phyloP scores from a whole-genome alignment of 1,284 basidiomycete genomes.

The Violaceomyces palustris region DNA sequence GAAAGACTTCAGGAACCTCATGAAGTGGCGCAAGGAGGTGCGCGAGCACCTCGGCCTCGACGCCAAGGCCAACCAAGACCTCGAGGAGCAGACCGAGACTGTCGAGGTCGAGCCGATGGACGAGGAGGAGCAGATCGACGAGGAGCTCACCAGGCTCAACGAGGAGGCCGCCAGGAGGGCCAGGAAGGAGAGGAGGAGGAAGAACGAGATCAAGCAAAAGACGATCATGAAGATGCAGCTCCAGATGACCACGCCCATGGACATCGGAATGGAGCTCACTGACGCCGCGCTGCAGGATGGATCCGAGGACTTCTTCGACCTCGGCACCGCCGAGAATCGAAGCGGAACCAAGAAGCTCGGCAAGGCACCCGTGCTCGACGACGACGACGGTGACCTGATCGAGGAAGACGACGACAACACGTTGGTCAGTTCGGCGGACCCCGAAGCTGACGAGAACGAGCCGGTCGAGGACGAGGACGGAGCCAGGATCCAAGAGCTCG shows the following conservation, averaged over 20 bases:
- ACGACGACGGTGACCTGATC: slow-evolving; percentile 56
- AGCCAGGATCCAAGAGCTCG: slow-evolving; percentile 60
- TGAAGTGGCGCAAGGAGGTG: slow-evolving; percentile 73
- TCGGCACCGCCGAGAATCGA: slow-evolving; percentile 27
- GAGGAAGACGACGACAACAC: slow-evolving; percentile 55
- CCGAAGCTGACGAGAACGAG: slow-evolving; percentile 59
- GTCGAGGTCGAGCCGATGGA: slow-evolving; percentile 61
- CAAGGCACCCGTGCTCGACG: slow-evolving; percentile 8
- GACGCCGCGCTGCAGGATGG: slow-evolving; percentile 43
- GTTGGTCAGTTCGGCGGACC: slow-evolving; percentile 59
- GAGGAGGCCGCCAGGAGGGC: slow-evolving; percentile 73
- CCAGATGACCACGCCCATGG: slow-evolving; percentile 91
- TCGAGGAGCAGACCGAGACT: slow-evolving; percentile 53
- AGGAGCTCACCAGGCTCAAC: slow-evolving; percentile 75
- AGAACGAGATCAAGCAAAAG: slow-evolving; percentile 81
- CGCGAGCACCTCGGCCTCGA: slow-evolving; percentile 63
- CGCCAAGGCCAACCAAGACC: slow-evolving; percentile 18
- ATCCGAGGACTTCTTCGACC: slow-evolving; percentile 42
- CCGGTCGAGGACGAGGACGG: slow-evolving; percentile 56
- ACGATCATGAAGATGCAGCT: slow-evolving; percentile 93
- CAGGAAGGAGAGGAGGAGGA: slow-evolving; percentile 71
- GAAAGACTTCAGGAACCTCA: slow-evolving; percentile 86
- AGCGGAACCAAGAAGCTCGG: slow-evolving; percentile 8
- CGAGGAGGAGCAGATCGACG: slow-evolving; percentile 60
- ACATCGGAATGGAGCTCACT: slow-evolving; percentile 76